Evolutionary conservation across 1,284 basidiomycete genomes (phyloP), one percentile per base, ranked within the genome.

Genomic region (Cryptococcus neoformans): DNA sequence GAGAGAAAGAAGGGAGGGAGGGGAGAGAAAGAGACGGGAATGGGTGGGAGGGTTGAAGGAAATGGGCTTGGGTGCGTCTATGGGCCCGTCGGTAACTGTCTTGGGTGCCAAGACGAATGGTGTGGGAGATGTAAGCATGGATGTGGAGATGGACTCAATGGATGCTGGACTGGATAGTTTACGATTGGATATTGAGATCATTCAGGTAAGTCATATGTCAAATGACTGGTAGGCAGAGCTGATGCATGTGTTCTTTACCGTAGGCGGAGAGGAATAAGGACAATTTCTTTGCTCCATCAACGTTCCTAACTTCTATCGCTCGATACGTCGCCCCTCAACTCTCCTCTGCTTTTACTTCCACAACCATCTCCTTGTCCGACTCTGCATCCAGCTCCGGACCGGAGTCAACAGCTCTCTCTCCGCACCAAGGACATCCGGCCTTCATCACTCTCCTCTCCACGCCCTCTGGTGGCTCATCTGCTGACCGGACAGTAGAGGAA

Each of bases 221-320:
- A 2, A 16, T 21, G 12, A 38, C 11, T 39, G n/a, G 9, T 9
- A 36, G 34, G 28, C 4, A 37, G 39, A 44, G 12, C 28, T 38
- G 8, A 40, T 16, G 36, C n/a, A n/a, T 34, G 28, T 2, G 6
- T 34, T 38, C 28, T 4, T 28, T 28, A 28, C 28, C 28, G 28
- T 36, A 69, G 63, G 60, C 59, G 35, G 61, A 67, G 47, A 49
- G 63, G 34, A 46, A 55, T 4, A 67, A 64, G 55, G 67, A 68
- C 35, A 58, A 63, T 38, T 65, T 71, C 34, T 66, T 62, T 37
- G 62, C 66, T 6, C 62, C 67, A 1, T 57, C 64, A 1, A 68
- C 70, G 6, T 72, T 73, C 58, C 60, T 75, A 28, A 59, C 55
- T 17, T 46, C 65, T 0, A 65, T 72, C 9, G 62, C 71, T 0